Conservation (phyloP, 106 monocot genomes). For the Phalaenopsis aphrodite region DNA sequence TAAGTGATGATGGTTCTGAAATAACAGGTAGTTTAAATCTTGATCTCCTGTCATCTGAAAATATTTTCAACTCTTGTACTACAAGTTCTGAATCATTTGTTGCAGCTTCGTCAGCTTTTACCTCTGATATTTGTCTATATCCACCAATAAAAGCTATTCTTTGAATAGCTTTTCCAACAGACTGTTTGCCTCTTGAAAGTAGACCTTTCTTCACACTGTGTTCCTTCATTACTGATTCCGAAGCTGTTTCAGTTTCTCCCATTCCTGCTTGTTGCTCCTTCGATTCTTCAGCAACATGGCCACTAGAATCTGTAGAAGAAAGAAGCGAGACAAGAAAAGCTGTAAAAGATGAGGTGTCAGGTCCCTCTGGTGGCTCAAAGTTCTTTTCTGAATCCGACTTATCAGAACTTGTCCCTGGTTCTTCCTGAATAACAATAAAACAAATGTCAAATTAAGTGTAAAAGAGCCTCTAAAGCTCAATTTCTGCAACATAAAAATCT, state of each 20-base stretch:
- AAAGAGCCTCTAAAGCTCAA: neutral
- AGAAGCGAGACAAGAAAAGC: constrained; percentile 81
- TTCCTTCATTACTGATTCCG: constrained; percentile 40
- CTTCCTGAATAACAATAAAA: constrained; percentile 28
- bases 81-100: constrained; percentile 19
- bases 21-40: constrained; percentile 44
- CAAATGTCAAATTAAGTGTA: neutral
- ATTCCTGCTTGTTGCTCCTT: constrained; percentile 27
- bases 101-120: constrained; percentile 27
- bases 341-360: constrained; percentile 91
- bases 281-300: constrained; percentile 26
- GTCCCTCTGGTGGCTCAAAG: constrained; percentile 42
- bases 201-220: constrained; percentile 47
- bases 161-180: constrained; percentile 58
- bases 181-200: constrained; percentile 64
- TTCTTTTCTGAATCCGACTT: constrained; percentile 24
- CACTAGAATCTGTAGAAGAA: constrained; percentile 47
- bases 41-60: constrained; percentile 18
- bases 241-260: constrained; percentile 18
- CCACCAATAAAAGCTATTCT: constrained; percentile 58
- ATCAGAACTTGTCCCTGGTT: constrained; percentile 25
- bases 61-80: constrained; percentile 23
- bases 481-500: neutral
- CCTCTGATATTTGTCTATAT: constrained; percentile 43
- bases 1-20: constrained; percentile 82